Base-by-base conservation (phyloP, 306 rosid species). In the Begonia loranthoides region DNA sequence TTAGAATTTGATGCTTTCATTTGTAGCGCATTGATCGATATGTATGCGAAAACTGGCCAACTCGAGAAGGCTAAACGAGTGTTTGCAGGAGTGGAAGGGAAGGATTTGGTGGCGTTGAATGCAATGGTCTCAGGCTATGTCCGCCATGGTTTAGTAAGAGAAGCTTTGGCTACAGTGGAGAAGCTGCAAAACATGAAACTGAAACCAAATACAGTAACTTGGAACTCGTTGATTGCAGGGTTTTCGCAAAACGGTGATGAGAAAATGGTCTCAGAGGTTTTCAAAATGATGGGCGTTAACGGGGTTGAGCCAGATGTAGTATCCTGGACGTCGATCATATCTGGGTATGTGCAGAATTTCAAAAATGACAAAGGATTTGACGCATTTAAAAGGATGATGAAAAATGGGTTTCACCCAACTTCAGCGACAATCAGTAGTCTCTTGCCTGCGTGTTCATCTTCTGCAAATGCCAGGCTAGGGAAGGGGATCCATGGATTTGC, bases 321-420 rank as follows among this genome's bases (percentile, higher is more conserved):
- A 0, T 81, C 97, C 4, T 84, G 93, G 93, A 84, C 94, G 55
- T 75, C 95, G 17, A 64, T 84, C 55, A 73, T 89, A 62, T 84
- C 97, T 34, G 97, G 95, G 58, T 64, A 71, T 67, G 97, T 82
- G 62, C 77, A 89, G 60, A 84, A 84, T 19, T 79, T 84, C 56
- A 78, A 66, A 10, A 70, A 71, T 28, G 60, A 70, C 7, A 80
- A 89, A 43, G 95, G 89, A 17, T 82, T 84, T 59, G 52, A 45
- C 22, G 64, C 70, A 17, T 89, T 89, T 57, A 75, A 69, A 71
- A 64, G 69, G 59, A 71, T 89, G 81, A 54, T 89, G 72, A 13
- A 12, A 60, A 57, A 17, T 59, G 81, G 88, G 9, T 63, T 89
- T 15, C 50, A 40, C 28, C 97, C 97, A 55, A 84, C 87, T 70